Evolutionary conservation across 1,284 basidiomycete species (phyloP).

Genomic region (Cryptococcus sp.): DNA sequence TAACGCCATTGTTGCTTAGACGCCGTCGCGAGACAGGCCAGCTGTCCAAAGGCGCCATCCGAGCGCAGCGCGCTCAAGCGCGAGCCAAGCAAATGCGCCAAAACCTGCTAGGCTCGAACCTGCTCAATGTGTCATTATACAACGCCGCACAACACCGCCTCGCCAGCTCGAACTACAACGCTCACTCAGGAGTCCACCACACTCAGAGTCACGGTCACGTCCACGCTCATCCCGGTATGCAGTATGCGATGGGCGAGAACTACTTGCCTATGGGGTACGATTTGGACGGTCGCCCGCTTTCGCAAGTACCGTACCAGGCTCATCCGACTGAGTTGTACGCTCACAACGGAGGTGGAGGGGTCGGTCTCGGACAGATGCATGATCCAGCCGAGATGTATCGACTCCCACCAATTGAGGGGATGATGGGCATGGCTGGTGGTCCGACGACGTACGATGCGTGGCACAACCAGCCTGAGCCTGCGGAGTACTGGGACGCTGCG

Average conservation of each 20-base stretch:
- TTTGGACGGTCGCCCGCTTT: constrained; percentile 26
- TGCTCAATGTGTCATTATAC: constrained; percentile 40
- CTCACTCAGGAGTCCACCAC: constrained; percentile 24
- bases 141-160: constrained; percentile 25
- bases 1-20: background rate
- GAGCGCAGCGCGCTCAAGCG: constrained; percentile 43
- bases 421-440: constrained; percentile 13
- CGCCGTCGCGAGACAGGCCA: constrained; percentile 43
- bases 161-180: constrained; percentile 10
- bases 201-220: constrained; percentile 1
- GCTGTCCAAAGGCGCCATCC: constrained; percentile 47
- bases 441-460: constrained; percentile 16
- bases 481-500: constrained; percentile 20
- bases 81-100: constrained; percentile 45
- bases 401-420: constrained; percentile 33
- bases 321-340: constrained; percentile 3
- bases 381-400: constrained; percentile 30
- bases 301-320: background rate
- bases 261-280: constrained; percentile 35
- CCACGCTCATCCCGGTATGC: constrained; percentile 13
- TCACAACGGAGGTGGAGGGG: background rate
- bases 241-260: constrained; percentile 20
- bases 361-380: constrained; percentile 2
- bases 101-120: constrained; percentile 42
- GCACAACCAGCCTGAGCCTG: constrained; percentile 1